Percentiles rank a stretch among this genome's conserved stretches.
Conservation (phyloP, 306 rosid species). For the Malus domestica region DNA sequence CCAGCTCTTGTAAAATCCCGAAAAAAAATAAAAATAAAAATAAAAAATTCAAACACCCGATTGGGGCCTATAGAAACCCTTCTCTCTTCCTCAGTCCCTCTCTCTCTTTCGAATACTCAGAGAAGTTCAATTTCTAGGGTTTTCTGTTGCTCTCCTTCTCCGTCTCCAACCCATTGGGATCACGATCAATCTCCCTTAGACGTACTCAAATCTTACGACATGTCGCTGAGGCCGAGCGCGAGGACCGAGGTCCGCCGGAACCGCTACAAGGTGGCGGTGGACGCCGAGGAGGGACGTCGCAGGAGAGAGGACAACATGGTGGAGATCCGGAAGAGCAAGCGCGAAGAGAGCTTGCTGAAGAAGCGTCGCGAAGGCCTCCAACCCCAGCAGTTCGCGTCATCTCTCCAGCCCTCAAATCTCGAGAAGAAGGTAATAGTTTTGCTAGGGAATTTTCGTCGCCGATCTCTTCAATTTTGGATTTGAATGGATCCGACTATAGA, state of each 20-base stretch:
- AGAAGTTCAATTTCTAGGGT: conserved; percentile 1
- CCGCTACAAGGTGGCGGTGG: conserved; percentile 88
- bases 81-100: neutral
- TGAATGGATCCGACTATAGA: conserved; percentile 7
- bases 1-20: neutral
- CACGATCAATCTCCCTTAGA: neutral
- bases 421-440: conserved; percentile 55
- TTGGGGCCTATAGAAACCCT: neutral
- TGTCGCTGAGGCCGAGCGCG: conserved; percentile 83
- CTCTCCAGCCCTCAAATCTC: conserved; percentile 41
- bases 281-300: conserved; percentile 89
- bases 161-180: neutral
- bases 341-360: conserved; percentile 83
- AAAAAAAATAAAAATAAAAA: neutral
- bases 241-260: conserved; percentile 90
- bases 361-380: conserved; percentile 90
- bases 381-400: conserved; percentile 51
- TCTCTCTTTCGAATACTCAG: conserved; percentile 1
- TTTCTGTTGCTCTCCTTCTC: neutral
- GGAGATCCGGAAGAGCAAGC: conserved; percentile 90
- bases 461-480: neutral
- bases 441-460: neutral
- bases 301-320: conserved; percentile 87
- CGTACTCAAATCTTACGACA: conserved; percentile 15
- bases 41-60: neutral